Evolutionary conservation across 176 grass and related monocot species (phyloP).

Genomic region (Alopecurus myosuroides): DNA sequence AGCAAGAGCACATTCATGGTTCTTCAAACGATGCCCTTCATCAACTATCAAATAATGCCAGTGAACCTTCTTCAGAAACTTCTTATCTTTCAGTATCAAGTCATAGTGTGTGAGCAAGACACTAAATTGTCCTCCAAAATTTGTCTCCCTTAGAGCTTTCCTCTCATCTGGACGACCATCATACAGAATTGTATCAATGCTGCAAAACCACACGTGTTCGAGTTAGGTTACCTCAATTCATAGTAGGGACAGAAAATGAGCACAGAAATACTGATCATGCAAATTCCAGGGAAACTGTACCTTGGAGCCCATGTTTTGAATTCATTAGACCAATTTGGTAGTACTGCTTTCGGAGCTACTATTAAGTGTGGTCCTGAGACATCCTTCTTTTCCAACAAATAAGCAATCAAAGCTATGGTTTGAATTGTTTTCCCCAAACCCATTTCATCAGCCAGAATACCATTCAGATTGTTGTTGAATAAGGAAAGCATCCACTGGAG

Average conservation of each 20-base stretch:
- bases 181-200: conserved; percentile 81
- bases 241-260: conserved; percentile 27
- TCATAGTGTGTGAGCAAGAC: conserved; percentile 99
- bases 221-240: conserved; percentile 16
- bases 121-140: conserved; percentile 74
- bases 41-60: conserved; percentile 99
- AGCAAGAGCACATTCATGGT: conserved; percentile 98
- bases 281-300: conserved; percentile 35
- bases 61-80: conserved; percentile 94
- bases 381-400: conserved; percentile 95
- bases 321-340: conserved; percentile 96
- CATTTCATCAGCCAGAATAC: conserved; percentile 99
- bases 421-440: conserved; percentile 99
- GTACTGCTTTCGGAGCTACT: conserved; percentile 93
- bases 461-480: conserved; percentile 99
- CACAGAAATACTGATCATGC: background rate
- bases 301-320: conserved; percentile 97
- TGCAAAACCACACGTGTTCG: conserved; percentile 42
- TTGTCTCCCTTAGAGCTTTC: conserved; percentile 78
- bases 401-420: conserved; percentile 87
- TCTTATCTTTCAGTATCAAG: conserved; percentile 99
- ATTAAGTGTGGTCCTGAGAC: conserved; percentile 91
- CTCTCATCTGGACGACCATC: conserved; percentile 97
- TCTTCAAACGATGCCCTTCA: conserved; percentile 98
- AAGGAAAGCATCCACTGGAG: conserved; percentile 99